Conservation (phyloP, 257 asterid genomes). For the Solanum stenotomum region DNA sequence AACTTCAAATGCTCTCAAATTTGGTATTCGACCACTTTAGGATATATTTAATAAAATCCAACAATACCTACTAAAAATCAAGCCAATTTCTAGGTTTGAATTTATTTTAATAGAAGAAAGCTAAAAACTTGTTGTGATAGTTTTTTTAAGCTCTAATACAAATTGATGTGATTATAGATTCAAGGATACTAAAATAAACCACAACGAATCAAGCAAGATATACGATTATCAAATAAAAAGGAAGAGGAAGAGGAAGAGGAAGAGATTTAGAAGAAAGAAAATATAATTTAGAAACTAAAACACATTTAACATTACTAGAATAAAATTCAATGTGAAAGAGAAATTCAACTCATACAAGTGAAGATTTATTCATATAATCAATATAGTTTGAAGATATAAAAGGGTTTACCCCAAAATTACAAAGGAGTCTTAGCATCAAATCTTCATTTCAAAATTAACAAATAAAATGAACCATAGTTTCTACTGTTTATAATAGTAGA, state of each 20-base stretch:
- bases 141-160: too few relatives aligned
- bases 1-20: background rate
- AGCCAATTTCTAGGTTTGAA: background rate
- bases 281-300: background rate
- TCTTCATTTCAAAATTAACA: background rate
- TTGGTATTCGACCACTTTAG: background rate
- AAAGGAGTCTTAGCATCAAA: background rate
- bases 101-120: background rate
- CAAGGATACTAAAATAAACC: background rate
- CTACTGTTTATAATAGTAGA: background rate
- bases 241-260: too few relatives aligned
- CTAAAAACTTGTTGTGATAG: background rate
- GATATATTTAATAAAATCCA: background rate
- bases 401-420: background rate
- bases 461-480: too few relatives aligned
- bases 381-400: background rate
- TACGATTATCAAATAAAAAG: background rate
- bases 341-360: background rate
- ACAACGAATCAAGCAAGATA: background rate
- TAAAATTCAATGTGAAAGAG: background rate
- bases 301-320: background rate
- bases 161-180: background rate
- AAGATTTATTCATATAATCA: background rate
- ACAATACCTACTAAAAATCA: background rate
- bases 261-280: background rate